Conservation (phyloP, 148 eudicot genomes). For the Rhododendron ovatum region DNA sequence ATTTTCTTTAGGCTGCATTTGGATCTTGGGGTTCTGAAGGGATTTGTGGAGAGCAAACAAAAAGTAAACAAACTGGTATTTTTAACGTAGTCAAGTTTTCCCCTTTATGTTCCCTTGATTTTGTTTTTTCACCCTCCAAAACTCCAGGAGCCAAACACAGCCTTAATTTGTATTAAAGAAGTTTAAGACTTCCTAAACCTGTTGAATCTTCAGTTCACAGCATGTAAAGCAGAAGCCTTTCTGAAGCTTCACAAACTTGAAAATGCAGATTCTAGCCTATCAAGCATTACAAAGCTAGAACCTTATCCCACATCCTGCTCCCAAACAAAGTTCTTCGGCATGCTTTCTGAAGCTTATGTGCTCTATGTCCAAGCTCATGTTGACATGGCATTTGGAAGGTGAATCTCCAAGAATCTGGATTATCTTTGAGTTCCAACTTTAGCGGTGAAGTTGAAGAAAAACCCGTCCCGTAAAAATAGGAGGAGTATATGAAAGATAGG, state of each 20-base stretch:
- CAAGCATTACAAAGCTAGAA: constrained; percentile 24
- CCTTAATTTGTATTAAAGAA: background rate
- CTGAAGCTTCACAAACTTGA: constrained; percentile 45
- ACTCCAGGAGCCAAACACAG: background rate
- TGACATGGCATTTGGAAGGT: constrained; percentile 53
- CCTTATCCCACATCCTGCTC: constrained; percentile 30
- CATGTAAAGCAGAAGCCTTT: constrained; percentile 51
- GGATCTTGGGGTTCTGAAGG: background rate
- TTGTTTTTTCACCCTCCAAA: background rate
- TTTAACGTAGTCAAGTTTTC: background rate
- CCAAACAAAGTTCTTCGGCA: constrained; percentile 29
- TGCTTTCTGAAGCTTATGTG: constrained; percentile 34
- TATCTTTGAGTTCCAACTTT: background rate
- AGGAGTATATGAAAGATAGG: background rate
- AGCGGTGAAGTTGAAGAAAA: background rate
- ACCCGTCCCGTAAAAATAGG: background rate
- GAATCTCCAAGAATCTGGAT: background rate
- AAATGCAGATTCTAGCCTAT: constrained; percentile 26
- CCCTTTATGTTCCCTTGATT: background rate
- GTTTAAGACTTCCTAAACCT: background rate
- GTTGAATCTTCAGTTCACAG: constrained; percentile 29
- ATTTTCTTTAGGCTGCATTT: background rate
- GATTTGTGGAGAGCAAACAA: background rate
- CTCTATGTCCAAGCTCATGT: constrained; percentile 26
- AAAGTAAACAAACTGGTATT: background rate